These are phyloP conservation scores for Scortechinia acanthostroma DNA, from an alignment of 2,329 filamentous ascomycete genomes.

Conservation along the genomic window DNA sequence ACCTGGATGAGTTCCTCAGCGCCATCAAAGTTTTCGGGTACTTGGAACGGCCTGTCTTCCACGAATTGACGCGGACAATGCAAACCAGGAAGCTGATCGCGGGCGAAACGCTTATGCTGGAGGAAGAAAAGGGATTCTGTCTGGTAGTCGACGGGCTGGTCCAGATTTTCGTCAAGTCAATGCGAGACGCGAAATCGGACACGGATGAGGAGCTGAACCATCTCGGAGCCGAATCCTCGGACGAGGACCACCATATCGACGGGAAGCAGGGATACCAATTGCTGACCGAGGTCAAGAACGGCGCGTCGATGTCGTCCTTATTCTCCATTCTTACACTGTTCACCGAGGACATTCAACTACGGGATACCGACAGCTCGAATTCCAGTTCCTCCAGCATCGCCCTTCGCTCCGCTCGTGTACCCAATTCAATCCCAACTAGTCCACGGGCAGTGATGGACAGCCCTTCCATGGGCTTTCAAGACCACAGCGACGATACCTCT, in stretches of 20 bases:
- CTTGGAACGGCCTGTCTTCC: slow-evolving; percentile 89
- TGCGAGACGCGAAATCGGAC: slow-evolving; percentile 38
- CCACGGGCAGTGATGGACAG: not conserved
- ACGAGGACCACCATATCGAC: slow-evolving; percentile 44
- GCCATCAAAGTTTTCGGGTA: slow-evolving; percentile 99
- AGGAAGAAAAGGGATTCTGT: slow-evolving; percentile 97
- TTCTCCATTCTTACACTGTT: slow-evolving; percentile 97
- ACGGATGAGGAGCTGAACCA: slow-evolving; percentile 10
- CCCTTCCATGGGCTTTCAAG: not conserved
- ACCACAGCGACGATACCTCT: not conserved
- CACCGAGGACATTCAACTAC: slow-evolving; percentile 84
- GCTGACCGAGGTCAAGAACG: slow-evolving; percentile 93
- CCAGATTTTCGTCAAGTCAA: slow-evolving; percentile 96
- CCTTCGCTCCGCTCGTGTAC: not conserved
- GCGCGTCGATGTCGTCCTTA: slow-evolving; percentile 93
- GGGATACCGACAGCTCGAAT: slow-evolving; percentile 48
- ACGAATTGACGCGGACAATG: slow-evolving; percentile 95
- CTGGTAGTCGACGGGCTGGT: slow-evolving; percentile 93
- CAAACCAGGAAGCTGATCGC: slow-evolving; percentile 94
- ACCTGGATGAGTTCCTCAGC: slow-evolving; percentile 93
- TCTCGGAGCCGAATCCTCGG: not conserved
- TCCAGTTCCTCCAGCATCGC: slow-evolving; percentile 15
- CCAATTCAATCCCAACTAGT: not conserved
- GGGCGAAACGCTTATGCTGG: slow-evolving; percentile 86
- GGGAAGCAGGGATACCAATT: slow-evolving; percentile 84